These are phyloP conservation scores for Sinapis alba DNA, from an alignment of 441 rosid genomes.

Conservation along the genomic window DNA sequence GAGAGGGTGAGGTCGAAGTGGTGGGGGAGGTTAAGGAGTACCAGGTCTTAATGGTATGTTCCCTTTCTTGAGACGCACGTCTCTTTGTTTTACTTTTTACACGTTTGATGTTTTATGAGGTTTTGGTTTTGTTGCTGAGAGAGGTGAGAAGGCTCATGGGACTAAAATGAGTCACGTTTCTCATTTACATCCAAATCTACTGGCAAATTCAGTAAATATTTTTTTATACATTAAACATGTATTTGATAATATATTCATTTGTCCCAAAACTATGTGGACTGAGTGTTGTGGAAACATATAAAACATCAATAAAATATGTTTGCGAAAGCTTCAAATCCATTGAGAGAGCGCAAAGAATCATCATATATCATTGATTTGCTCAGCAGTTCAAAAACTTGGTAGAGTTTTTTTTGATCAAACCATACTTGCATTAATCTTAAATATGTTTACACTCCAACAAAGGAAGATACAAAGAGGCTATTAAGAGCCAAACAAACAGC, in stretches of 20 bases:
- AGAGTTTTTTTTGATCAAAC: background rate
- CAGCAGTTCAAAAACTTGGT: background rate
- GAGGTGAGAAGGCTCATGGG: conserved; percentile 23
- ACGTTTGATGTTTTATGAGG: conserved; percentile 21
- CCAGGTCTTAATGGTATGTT: conserved; percentile 43
- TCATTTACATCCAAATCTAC: conserved; percentile 16
- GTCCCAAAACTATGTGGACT: background rate
- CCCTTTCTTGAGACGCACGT: conserved; percentile 27
- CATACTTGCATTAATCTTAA: too few relatives aligned
- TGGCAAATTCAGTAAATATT: conserved; percentile 29
- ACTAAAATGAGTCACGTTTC: conserved; percentile 1
- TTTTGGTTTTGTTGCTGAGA: conserved; percentile 27
- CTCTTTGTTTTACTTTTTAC: background rate
- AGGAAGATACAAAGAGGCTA: too few relatives aligned
- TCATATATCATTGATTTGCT: background rate
- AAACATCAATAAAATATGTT: background rate
- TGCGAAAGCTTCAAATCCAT: background rate
- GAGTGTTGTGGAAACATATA: background rate
- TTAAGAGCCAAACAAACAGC: too few relatives aligned
- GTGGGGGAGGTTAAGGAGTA: conserved; percentile 92
- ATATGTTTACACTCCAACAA: too few relatives aligned
- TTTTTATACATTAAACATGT: background rate
- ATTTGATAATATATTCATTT: background rate
- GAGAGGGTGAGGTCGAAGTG: conserved; percentile 74
- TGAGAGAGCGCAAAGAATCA: background rate